These are phyloP conservation scores for Pythium grandisporangium DNA, from an alignment of 352 stramenopile species.

Conservation along the genomic window DNA sequence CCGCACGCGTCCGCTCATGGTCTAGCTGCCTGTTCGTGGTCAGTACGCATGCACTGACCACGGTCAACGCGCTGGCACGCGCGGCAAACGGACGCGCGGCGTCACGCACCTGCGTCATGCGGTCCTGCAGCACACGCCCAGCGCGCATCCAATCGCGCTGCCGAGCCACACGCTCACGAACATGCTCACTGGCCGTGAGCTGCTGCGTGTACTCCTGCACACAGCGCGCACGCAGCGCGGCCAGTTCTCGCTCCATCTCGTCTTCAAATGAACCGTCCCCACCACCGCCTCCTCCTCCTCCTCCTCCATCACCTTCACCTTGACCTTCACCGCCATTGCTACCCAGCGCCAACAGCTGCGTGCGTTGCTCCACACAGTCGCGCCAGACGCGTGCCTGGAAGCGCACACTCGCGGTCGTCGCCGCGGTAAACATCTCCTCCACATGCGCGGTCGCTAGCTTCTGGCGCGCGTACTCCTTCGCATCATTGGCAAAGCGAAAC, in stretches of 20 bases:
- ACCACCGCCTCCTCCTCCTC: conserved; percentile 27
- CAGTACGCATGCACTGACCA: conserved; percentile 38
- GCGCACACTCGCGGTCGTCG: conserved; percentile 28
- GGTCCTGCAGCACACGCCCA: conserved; percentile 11
- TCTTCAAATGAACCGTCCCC: too few relatives aligned
- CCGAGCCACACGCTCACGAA: conserved; percentile 20
- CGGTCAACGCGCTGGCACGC: conserved; percentile 43
- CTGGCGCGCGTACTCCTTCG: conserved; percentile 15
- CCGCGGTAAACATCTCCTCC: too few relatives aligned
- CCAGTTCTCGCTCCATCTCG: conserved; percentile 36
- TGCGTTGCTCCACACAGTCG: conserved; percentile 47
- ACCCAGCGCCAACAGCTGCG: too few relatives aligned
- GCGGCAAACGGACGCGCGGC: conserved; percentile 50
- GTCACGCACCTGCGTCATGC: conserved; percentile 30
- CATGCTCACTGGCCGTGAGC: conserved; percentile 20
- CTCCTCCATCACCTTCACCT: conserved; percentile 25
- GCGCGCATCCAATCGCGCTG: conserved; percentile 23
- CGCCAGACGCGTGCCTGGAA: conserved; percentile 69
- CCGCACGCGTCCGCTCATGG: conserved; percentile 29
- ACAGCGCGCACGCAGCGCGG: conserved; percentile 31
- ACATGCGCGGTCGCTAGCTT: conserved; percentile 22
- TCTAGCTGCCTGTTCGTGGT: conserved; percentile 42
- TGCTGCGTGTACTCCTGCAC: conserved; percentile 30
- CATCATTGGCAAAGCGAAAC: conserved; percentile 27
- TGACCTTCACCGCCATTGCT: too few relatives aligned